Conservation (phyloP, 495 filamentous ascomycete species). For the Penicillium macrosclerotiorum region DNA sequence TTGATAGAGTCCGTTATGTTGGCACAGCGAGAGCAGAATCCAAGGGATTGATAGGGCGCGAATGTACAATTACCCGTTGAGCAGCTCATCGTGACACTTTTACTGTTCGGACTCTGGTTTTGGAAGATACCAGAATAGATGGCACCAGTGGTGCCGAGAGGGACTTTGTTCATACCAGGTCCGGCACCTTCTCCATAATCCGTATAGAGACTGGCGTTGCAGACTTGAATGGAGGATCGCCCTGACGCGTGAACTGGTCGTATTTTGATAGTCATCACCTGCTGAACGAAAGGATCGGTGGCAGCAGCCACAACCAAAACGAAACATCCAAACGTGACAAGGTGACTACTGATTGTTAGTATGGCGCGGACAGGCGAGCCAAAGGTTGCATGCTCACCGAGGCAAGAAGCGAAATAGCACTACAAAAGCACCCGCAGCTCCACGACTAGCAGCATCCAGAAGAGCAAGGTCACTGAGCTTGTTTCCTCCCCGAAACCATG, state of each 20-base stretch:
- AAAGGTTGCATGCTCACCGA: constrained; percentile 12
- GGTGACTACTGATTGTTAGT: constrained; percentile 20
- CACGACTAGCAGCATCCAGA: constrained; percentile 45
- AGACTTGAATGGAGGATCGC: constrained; percentile 21
- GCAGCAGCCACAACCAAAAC: constrained; percentile 38
- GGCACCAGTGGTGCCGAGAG: constrained; percentile 31
- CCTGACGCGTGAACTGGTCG: constrained; percentile 14
- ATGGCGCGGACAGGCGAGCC: not conserved
- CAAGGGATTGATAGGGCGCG: constrained; percentile 41
- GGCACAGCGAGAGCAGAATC: constrained; percentile 39
- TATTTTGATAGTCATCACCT: constrained; percentile 34
- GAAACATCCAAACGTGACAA: constrained; percentile 40
- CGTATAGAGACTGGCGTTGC: constrained; percentile 22
- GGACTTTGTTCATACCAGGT: constrained; percentile 27
- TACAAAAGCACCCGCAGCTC: constrained; percentile 31
- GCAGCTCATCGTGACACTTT: constrained; percentile 26
- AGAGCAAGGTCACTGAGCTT: constrained; percentile 39
- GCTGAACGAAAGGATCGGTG: constrained; percentile 46
- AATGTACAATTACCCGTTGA: constrained; percentile 47
- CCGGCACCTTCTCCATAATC: constrained; percentile 30
- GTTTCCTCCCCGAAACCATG: constrained; percentile 41
- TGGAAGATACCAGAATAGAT: constrained; percentile 39
- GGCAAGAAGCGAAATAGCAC: constrained; percentile 30
- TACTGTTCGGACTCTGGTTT: constrained; percentile 15
- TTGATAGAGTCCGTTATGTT: constrained; percentile 31